Evolutionary conservation across 257 asterid genomes (phyloP), one percentile per base, ranked within the genome.

Genomic region (Solanum lignicaule): DNA sequence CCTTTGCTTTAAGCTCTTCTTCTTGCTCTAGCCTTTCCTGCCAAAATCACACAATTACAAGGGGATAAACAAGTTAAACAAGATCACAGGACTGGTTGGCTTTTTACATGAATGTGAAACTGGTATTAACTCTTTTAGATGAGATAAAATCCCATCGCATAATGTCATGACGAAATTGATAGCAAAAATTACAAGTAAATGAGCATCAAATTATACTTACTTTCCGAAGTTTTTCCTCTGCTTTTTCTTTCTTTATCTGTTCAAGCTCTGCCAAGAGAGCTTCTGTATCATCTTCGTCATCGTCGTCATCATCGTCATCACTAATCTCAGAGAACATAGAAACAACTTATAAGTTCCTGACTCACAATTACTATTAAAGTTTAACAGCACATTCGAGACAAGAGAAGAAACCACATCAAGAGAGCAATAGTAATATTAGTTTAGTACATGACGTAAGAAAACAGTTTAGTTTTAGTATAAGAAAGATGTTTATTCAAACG

Each of bases 251-350:
- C 93, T 93, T 97, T 88, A 97, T 86, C 74, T 94, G 98, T 87
- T 94, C 98, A 88, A 97, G 99, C 89, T 95, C 99, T 46, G 97
- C 98, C 92, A 97, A 52, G 83, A 97, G 98, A 88, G 99, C 98
- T 91, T 96, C 99, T 85, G 93, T 94, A 81, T 95, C 99, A 89
- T 97, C 98, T 84, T 92, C 98, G 5, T 93, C 96, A 3, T 92
- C 94, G 0, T 94, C 96, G 0, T 92, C 98, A 0, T 93, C 97
- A 6, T 93, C 95, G 6, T 92, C 94, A 32, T 88, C 92, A 86
- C 94, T 93, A 35, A 52, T 8, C 86, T 74, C 23, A n/a, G 58
- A 6, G 25, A 27, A 43, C 29, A 41, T 27, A 81, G 85, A 31
- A 81, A 43, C 39, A 78, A 79, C 39, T 78, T 18, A 15, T 81